phyloP scores from a whole-genome alignment of 2,329 filamentous ascomycete species.

The Botrytis pseudocinerea region DNA sequence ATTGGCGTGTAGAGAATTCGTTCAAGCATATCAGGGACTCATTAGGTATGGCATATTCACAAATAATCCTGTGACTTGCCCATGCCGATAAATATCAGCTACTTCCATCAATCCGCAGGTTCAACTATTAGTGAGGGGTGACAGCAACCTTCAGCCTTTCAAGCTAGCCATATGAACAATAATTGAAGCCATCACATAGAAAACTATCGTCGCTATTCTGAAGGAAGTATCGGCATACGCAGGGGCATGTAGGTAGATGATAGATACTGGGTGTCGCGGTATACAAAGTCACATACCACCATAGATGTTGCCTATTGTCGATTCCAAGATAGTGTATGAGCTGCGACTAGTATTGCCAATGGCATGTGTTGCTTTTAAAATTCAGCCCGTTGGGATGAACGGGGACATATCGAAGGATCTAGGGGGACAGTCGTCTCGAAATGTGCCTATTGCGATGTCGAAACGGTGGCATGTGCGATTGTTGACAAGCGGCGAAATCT shows the following conservation, averaged over 20 bases:
- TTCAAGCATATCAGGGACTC: slow-evolving; percentile 23
- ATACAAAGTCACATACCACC: slow-evolving; percentile 6
- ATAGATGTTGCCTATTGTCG: slow-evolving; percentile 14
- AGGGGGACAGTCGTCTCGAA: slow-evolving; percentile 5
- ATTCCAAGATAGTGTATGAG: background rate
- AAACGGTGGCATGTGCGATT: slow-evolving; percentile 13
- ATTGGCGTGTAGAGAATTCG: slow-evolving; percentile 13
- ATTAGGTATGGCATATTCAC: slow-evolving; percentile 24
- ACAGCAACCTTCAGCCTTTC: slow-evolving; percentile 3
- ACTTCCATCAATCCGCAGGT: slow-evolving; percentile 9
- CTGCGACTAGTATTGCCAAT: slow-evolving; percentile 1
- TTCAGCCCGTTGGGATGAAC: background rate
- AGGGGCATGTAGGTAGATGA: slow-evolving; percentile 5
- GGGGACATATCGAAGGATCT: background rate
- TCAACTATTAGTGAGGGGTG: slow-evolving; percentile 19
- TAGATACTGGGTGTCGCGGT: slow-evolving; percentile 7
- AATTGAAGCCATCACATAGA: background rate
- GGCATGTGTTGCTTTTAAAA: background rate
- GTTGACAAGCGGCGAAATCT: slow-evolving; percentile 7
- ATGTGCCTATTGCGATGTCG: slow-evolving; percentile 13
- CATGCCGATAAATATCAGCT: slow-evolving; percentile 15
- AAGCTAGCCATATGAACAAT: background rate
- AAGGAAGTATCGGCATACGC: background rate
- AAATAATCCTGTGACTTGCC: slow-evolving; percentile 18
- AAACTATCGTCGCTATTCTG: slow-evolving; percentile 12